Evolutionary conservation across 805 yeast species (phyloP), one percentile per base, ranked within the genome.

Genomic region (Lipomyces starkeyi): DNA sequence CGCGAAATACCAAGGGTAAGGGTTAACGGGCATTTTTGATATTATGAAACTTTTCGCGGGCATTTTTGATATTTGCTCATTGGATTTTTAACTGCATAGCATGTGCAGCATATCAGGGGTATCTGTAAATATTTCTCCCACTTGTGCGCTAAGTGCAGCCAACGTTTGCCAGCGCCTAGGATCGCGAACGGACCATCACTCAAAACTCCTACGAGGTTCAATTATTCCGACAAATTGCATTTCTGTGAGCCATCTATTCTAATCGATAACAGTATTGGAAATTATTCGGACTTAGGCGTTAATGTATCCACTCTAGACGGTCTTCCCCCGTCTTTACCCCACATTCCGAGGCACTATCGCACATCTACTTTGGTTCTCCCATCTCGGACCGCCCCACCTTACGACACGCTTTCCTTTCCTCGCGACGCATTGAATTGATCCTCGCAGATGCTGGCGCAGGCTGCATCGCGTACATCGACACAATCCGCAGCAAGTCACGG

Each of bases 381-480:
- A 43, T 6, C 20, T 43, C 49, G 14, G 49, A 43, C 49, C 11
- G 49, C 8, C 49, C 49, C 49, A 9, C 1, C 49, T n/a, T 3
- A 13, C 22, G 9, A 43, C 49, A 43, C 9, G 7, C 49, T 17
- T 17, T 43, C 49, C 49, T 43, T 29, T 37, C 40, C 17, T 37
- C 40, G 17, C 59, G 54, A 47, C 55, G 22, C 20, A 9, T 13
- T 53, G 32, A 4, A 53, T 25, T 29, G 56, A 53, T 17, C n/a
- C 9, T 22, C 56, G 20, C n/a, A n/a, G 49, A 53, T 53, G 34
- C 56, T 53, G 25, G 56, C 35, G 56, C 56, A 25, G 34, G 56
- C 27, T 29, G 32, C 56, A 22, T 53, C 56, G 56, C 56, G 56
- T n/a, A 53, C 56, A 9, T 53, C 56, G 32, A 53, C 56, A 29